These are phyloP conservation scores for Beauveria caledonica DNA, from an alignment of 2,329 filamentous ascomycete species.

Conservation along the genomic window DNA sequence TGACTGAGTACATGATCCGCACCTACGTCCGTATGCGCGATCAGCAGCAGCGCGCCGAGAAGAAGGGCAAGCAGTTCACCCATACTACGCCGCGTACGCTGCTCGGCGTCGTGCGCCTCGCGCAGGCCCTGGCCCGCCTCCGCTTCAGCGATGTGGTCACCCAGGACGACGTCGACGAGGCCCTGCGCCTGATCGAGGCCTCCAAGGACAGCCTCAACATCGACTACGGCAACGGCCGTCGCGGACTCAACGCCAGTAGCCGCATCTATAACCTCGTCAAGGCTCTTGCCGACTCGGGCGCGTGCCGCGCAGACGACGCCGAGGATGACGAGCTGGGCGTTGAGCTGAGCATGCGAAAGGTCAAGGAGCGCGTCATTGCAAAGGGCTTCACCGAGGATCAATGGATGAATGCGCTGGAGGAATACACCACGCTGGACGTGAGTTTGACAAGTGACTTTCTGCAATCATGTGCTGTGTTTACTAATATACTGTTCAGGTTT, in stretches of 20 bases:
- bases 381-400: conserved; percentile 97
- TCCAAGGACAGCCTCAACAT: conserved; percentile 85
- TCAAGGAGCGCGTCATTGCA: conserved; percentile 84
- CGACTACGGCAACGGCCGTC: conserved; percentile 51
- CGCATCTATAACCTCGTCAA: conserved; percentile 95
- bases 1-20: conserved; percentile 94
- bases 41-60: conserved; percentile 84
- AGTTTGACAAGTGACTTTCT: conserved; percentile 37
- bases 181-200: conserved; percentile 80
- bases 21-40: conserved; percentile 94
- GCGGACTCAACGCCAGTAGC: conserved; percentile 71
- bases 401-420: conserved; percentile 75
- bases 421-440: conserved; percentile 84
- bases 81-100: conserved; percentile 92
- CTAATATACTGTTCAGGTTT: conserved; percentile 45
- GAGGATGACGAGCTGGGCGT: conserved; percentile 43
- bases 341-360: conserved; percentile 79
- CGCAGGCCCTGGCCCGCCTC: conserved; percentile 86
- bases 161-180: conserved; percentile 92
- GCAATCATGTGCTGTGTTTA: not conserved
- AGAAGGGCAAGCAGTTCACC: conserved; percentile 82
- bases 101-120: conserved; percentile 83
- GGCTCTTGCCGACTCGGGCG: conserved; percentile 75
- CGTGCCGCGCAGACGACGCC: conserved; percentile 65
- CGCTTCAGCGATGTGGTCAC: conserved; percentile 80